Percentiles rank a stretch among this genome's conserved stretches.
phyloP scores from a whole-genome alignment of 2,329 filamentous ascomycete genomes.

The Hymenoscyphus scutula region DNA sequence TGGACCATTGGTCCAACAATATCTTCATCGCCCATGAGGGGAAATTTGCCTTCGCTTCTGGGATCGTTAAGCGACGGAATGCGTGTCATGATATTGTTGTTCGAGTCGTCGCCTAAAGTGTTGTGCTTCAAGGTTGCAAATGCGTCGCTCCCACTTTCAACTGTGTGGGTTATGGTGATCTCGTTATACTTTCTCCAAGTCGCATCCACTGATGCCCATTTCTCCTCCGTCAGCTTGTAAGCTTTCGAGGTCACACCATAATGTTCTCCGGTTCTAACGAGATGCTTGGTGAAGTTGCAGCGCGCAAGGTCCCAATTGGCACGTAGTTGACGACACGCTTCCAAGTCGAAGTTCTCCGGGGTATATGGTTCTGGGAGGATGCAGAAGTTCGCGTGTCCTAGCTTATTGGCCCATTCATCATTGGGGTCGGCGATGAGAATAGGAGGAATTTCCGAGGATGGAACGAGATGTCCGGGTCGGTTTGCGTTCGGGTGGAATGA shows the following conservation, averaged over 20 bases:
- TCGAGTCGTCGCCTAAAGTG: slow-evolving; percentile 44
- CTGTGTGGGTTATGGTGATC: slow-evolving; percentile 53
- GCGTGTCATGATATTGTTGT: slow-evolving; percentile 53
- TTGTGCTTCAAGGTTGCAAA: slow-evolving; percentile 44
- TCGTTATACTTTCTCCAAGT: slow-evolving; percentile 72
- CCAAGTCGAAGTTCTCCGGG: slow-evolving; percentile 56
- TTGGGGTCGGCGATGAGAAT: slow-evolving; percentile 67
- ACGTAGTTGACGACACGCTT: slow-evolving; percentile 61
- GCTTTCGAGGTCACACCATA: slow-evolving; percentile 88
- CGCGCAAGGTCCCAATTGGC: slow-evolving; percentile 81
- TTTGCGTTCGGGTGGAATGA: slow-evolving; percentile 58
- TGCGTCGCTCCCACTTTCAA: slow-evolving; percentile 41
- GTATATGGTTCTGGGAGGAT: slow-evolving; percentile 80
- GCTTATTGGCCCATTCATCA: slow-evolving; percentile 79
- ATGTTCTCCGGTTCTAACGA: slow-evolving; percentile 84
- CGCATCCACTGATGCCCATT: slow-evolving; percentile 79
- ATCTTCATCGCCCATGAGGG: slow-evolving; percentile 81
- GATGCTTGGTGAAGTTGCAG: slow-evolving; percentile 83
- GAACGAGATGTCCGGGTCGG: slow-evolving; percentile 47
- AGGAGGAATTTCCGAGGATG: slow-evolving; percentile 56
- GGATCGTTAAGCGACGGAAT: slow-evolving; percentile 69
- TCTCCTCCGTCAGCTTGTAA: slow-evolving; percentile 79
- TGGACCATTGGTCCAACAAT: slow-evolving; percentile 84
- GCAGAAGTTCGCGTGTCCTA: slow-evolving; percentile 92
- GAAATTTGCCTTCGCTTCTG: slow-evolving; percentile 74